phyloP scores from a whole-genome alignment of 352 stramenopile genomes.

The Phytophthora citrophthora region DNA sequence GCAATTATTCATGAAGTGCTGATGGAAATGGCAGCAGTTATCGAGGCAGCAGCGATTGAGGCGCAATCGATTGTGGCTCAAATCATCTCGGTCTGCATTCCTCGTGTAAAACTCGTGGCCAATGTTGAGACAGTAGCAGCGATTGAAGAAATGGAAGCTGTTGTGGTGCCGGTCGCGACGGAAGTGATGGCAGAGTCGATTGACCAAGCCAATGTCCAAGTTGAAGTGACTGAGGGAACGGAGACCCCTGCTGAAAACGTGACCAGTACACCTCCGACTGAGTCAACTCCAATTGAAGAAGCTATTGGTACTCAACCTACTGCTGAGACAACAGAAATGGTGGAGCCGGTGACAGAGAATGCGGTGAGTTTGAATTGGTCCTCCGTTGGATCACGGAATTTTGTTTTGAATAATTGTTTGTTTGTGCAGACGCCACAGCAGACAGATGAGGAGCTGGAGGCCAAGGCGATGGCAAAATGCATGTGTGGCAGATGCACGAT shows the following conservation, averaged over 20 bases:
- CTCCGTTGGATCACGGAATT: neutral
- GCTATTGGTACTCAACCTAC: slow-evolving; percentile 14
- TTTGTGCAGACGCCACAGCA: slow-evolving; percentile 8
- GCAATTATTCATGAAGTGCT: slow-evolving; percentile 20
- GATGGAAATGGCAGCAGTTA: slow-evolving; percentile 15
- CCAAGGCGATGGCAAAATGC: slow-evolving; percentile 73
- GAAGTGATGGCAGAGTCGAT: slow-evolving; percentile 12
- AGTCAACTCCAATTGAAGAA: slow-evolving; percentile 12
- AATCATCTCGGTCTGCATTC: neutral
- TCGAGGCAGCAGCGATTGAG: slow-evolving; percentile 16
- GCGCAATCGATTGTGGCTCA: neutral
- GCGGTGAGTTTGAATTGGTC: slow-evolving; percentile 10
- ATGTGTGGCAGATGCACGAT: slow-evolving; percentile 65
- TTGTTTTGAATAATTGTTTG: neutral
- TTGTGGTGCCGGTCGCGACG: neutral
- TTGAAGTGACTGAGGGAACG: slow-evolving; percentile 17
- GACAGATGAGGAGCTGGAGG: slow-evolving; percentile 50
- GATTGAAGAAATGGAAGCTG: neutral
- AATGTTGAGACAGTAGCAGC: neutral
- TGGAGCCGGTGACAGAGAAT: slow-evolving; percentile 15
- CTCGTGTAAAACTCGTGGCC: neutral
- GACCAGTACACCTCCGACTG: neutral
- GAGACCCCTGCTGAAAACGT: neutral
- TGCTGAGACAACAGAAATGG: slow-evolving; percentile 8
- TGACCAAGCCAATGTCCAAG: slow-evolving; percentile 18